These are phyloP conservation scores for Ganoderma boninense DNA, from an alignment of 1,284 basidiomycete species.

Conservation along the genomic window DNA sequence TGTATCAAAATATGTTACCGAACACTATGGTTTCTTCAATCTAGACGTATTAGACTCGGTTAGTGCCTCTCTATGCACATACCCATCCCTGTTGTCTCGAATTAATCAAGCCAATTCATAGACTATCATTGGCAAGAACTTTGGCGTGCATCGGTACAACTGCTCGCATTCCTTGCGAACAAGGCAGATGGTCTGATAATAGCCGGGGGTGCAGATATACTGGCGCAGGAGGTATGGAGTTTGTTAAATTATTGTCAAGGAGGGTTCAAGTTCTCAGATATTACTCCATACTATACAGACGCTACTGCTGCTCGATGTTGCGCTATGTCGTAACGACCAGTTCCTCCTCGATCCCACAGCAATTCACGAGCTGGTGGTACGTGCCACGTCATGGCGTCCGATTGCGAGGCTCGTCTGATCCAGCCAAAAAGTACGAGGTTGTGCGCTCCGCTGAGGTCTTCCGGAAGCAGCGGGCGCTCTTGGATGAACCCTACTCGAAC, in stretches of 20 bases:
- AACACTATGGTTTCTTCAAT: constrained; percentile 62
- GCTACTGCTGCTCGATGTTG: constrained; percentile 58
- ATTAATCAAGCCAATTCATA: constrained; percentile 36
- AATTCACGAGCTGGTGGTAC: constrained; percentile 67
- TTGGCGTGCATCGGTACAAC: constrained; percentile 61
- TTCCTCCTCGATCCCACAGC: constrained; percentile 60
- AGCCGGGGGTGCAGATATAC: constrained; percentile 56
- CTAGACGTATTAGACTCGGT: constrained; percentile 61
- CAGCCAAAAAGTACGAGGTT: constrained; percentile 62
- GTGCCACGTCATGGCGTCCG: constrained; percentile 29
- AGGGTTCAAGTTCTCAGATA: neutral
- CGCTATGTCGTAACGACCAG: constrained; percentile 55
- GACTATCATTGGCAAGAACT: constrained; percentile 72
- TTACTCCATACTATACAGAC: constrained; percentile 17
- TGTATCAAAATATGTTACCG: constrained; percentile 63
- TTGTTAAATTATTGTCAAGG: neutral
- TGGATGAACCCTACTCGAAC: constrained; percentile 45
- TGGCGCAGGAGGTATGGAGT: constrained; percentile 57
- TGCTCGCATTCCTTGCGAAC: constrained; percentile 61
- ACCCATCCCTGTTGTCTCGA: neutral
- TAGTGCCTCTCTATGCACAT: constrained; percentile 20
- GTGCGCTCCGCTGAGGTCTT: constrained; percentile 60
- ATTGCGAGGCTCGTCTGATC: neutral
- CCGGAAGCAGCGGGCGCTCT: constrained; percentile 53
- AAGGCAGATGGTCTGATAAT: constrained; percentile 59